A percentile compares a stretch with the other conserved stretches of the same genome.
Conservation (phyloP, 805 yeast genomes). For the Debaryomyces castellii region DNA sequence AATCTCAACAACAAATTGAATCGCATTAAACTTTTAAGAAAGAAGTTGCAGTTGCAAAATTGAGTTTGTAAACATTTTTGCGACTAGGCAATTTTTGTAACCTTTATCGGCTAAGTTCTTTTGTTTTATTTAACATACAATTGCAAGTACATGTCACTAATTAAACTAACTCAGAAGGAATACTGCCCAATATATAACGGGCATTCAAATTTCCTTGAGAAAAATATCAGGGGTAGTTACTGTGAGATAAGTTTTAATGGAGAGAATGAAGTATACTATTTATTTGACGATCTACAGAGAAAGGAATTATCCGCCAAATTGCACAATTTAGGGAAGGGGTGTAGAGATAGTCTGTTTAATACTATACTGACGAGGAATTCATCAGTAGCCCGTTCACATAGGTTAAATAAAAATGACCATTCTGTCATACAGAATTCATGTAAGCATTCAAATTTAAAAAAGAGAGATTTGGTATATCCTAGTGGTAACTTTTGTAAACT, state of each 20-base stretch:
- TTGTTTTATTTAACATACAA: no score
- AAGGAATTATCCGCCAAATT: neutral
- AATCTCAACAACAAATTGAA: slow-evolving; percentile 15
- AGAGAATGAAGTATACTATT: neutral
- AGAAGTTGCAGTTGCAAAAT: neutral
- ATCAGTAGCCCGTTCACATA: no score
- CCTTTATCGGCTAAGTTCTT: neutral
- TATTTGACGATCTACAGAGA: neutral
- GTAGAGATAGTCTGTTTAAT: no score
- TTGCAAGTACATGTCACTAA: neutral
- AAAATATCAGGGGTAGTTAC: no score
- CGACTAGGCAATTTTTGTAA: neutral
- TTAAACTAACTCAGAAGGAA: neutral
- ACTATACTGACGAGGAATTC: no score
- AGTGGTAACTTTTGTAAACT: no score
- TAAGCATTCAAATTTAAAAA: no score
- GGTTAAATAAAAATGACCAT: no score
- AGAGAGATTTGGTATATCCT: no score
- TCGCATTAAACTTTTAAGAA: slow-evolving; percentile 9
- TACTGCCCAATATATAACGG: neutral
- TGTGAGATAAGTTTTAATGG: neutral
- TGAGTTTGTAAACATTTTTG: neutral
- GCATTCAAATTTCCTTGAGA: no score
- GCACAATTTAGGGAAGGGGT: no score
- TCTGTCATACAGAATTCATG: no score